Percentiles rank a stretch among this genome's conserved stretches.
Conservation (phyloP, 352 stramenopile species). For the Globisporangium okanoganense region DNA sequence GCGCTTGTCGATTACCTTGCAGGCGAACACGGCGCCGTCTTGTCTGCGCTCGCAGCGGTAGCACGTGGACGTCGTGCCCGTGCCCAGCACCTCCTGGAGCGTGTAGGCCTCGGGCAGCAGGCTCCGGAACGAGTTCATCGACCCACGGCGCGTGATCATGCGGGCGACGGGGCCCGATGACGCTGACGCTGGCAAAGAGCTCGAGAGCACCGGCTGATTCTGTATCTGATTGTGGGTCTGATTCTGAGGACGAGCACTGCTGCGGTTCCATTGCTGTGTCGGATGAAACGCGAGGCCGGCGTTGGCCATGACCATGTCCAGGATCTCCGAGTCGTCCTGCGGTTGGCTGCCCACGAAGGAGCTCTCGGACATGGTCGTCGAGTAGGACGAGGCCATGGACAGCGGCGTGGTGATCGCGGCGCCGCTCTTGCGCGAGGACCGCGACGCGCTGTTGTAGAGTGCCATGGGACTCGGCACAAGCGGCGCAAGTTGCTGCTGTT, state of each 20-base stretch:
- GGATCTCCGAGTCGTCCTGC: conserved; percentile 25
- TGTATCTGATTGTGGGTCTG: neutral
- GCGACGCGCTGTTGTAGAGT: neutral
- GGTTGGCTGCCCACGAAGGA: conserved; percentile 30
- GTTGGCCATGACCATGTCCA: conserved; percentile 28
- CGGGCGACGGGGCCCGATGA: neutral
- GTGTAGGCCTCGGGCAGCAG: conserved; percentile 41
- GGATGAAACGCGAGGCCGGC: conserved; percentile 12
- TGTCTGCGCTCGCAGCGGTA: conserved; percentile 49
- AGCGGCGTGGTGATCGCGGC: conserved; percentile 4
- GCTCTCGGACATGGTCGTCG: conserved; percentile 36
- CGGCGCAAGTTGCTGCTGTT: conserved; percentile 2
- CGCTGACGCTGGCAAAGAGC: neutral
- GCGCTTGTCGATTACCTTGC: conserved; percentile 80
- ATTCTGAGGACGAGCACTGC: neutral
- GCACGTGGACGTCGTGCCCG: conserved; percentile 68
- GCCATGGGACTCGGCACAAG: conserved; percentile 8
- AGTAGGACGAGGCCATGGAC: conserved; percentile 18
- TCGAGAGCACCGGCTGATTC: neutral
- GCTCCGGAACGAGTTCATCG: conserved; percentile 27
- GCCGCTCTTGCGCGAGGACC: conserved; percentile 1
- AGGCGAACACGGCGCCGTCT: conserved; percentile 53
- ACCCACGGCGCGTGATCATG: conserved; percentile 11
- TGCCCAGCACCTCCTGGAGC: conserved; percentile 58
- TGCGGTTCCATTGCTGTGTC: conserved; percentile 14